Conservation (phyloP, 2,329 filamentous ascomycete species). For the Trematosphaeria pertusa region DNA sequence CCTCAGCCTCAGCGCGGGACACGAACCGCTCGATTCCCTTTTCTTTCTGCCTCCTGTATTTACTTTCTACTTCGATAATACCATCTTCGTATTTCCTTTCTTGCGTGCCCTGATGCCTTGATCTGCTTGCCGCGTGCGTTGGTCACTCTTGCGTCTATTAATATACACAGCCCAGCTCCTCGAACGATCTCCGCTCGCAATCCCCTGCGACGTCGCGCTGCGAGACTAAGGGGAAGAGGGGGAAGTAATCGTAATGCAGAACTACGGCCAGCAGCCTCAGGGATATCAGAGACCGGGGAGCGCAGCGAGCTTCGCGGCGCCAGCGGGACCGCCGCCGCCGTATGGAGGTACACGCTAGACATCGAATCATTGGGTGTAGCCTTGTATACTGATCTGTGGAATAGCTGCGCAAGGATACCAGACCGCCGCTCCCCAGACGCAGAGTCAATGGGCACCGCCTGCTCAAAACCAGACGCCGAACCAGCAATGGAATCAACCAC, state of each 20-base stretch:
- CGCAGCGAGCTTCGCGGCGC: conserved; percentile 34
- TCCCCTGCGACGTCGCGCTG: conserved; percentile 4
- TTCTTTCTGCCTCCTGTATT: conserved; percentile 24
- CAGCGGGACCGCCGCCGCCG: conserved; percentile 30
- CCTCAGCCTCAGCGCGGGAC: conserved; percentile 34
- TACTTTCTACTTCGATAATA: conserved; percentile 19
- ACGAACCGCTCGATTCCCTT: conserved; percentile 15
- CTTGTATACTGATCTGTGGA: conserved; percentile 6
- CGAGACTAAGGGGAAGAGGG: not conserved
- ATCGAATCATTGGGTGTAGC: not conserved
- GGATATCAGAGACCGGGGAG: conserved; percentile 43
- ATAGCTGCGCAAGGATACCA: conserved; percentile 31
- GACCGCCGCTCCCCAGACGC: conserved; percentile 28
- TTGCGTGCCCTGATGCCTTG: conserved; percentile 9
- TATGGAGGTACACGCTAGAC: conserved; percentile 34
- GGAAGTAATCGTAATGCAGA: conserved; percentile 36
- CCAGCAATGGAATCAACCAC: conserved; percentile 35
- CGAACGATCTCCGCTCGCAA: not conserved
- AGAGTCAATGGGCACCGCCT: conserved; percentile 41
- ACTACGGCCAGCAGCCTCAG: conserved; percentile 33
- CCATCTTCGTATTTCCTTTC: conserved; percentile 14
- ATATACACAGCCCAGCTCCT: conserved; percentile 21
- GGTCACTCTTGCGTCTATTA: conserved; percentile 15
- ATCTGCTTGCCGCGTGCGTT: conserved; percentile 14
- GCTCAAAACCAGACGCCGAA: conserved; percentile 23